Base-by-base conservation (phyloP, 2,329 filamentous ascomycete genomes). In the Scytalidium lignicola region DNA sequence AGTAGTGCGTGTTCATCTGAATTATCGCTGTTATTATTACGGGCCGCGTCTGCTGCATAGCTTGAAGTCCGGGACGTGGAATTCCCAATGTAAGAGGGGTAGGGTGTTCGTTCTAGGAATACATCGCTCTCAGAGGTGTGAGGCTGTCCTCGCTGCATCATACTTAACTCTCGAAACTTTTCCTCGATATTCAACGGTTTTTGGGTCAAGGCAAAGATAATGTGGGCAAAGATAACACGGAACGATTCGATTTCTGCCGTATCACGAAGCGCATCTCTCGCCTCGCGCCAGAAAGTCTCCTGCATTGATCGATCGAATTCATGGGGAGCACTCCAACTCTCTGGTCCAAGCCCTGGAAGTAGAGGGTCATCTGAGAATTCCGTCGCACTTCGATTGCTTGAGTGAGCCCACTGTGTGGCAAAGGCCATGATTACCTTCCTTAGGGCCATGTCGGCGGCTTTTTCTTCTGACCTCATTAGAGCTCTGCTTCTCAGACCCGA, bases 361-460 rank as follows among this genome's bases (percentile, higher is more conserved):
- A 44, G 18, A 37, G 49, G 45, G 3, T n/a, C 19, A 7, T 28
- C 37, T 20, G 32, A 29, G 21, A 44, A 46, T 21, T 41, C 48
- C 32, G 45, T 61, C 32, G 3, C 23, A 52, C 23, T 58, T 26
- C 66, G 57, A 12, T 51, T 55, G 20, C 68, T 69, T 3, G 62
- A 62, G 43, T 73, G 70, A 0, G 70, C 64, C 72, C 76, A 78
- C 53, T 79, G 75, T 1, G 74, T 72, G 3, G 75, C 73, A 58
- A 78, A 79, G 0, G 76, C 71, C 65, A 77, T 73, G 43, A 78
- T 75, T 2, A 70, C 68, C 3, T 73, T 59, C 45, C 78, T 70
- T 9, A 79, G 58, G 2, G 75, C 75, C 46, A 66, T 70, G 1
- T 68, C 67, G 22, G 69, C 72, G 4, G 67, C 67, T n/a, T 64